Evolutionary conservation across 192 early-diverging fungal genomes (phyloP).

Genomic region (Coemansia sp.): DNA sequence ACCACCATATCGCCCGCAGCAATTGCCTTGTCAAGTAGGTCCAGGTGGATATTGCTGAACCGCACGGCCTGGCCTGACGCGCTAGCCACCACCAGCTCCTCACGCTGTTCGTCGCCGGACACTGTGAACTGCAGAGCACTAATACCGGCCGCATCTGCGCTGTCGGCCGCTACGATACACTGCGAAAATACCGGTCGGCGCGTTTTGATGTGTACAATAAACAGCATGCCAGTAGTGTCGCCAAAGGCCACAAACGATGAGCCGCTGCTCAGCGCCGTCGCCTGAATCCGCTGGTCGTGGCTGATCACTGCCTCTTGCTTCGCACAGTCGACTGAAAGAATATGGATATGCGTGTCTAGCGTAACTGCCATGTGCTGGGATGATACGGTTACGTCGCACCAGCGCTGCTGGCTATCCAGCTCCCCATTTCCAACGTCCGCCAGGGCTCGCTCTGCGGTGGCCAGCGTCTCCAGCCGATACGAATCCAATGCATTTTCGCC

Average conservation of each 20-base stretch:
- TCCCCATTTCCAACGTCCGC: not conserved
- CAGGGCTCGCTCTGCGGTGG: constrained; percentile 6
- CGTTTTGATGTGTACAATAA: constrained; percentile 37
- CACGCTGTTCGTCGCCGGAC: not conserved
- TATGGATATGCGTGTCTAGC: constrained; percentile 20
- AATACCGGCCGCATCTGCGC: not conserved
- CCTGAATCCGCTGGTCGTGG: constrained; percentile 14
- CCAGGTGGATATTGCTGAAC: constrained; percentile 23
- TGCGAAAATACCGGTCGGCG: constrained; percentile 34
- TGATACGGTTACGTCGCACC: constrained; percentile 23
- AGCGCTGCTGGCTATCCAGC: not conserved
- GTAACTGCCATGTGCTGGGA: constrained; percentile 28
- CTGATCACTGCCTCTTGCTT: constrained; percentile 28
- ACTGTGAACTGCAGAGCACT: constrained; percentile 18
- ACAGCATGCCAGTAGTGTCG: constrained; percentile 28
- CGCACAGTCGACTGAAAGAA: constrained; percentile 17
- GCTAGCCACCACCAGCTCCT: constrained; percentile 34
- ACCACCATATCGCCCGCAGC: constrained; percentile 18
- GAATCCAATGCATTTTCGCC: constrained; percentile 26
- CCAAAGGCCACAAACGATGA: constrained; percentile 48
- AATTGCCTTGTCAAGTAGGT: constrained; percentile 26
- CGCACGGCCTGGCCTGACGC: constrained; percentile 18
- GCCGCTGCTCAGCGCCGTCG: constrained; percentile 25
- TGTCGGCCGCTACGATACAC: not conserved
- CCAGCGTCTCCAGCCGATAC: constrained; percentile 44